Evolutionary conservation across 1,139 yeast species (phyloP), one percentile per base, ranked within the genome.

Genomic region (Geotrichum australiense): DNA sequence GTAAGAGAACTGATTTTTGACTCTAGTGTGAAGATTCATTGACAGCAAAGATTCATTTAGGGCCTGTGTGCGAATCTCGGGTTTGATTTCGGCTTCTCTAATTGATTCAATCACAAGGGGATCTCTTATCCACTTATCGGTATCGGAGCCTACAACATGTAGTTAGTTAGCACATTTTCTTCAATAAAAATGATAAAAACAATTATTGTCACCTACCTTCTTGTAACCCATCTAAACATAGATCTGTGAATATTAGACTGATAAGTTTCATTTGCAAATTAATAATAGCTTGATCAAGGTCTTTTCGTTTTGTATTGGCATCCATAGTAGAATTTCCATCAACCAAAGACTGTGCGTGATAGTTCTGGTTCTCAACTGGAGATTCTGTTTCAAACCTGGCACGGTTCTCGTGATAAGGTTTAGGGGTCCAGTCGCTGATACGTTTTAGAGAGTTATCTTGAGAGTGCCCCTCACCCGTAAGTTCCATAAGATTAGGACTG

Each of bases 41-140:
- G 29, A 6, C 5, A 7, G 16, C 6, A 15, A 29, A 21, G 32
- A 29, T 4, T 29, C 19, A 10, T 5, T 31, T 19, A 25, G 4
- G 25, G 19, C 11, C 19, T 23, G n/a, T 4, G 11, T 19, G 7
- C 21, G 23, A 19, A 5, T 19, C 23, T 25, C 18, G 14, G 32
- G 5, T 29, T 18, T 14, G 12, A 11, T 6, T 7, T 31, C 35
- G 12, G 14, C 4, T 4, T 19, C 35, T n/a, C 6, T 19, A 10
- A 35, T 31, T n/a, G 47, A 37, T 20, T 29, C 28, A 24, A 38
- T 35, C 4, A 57, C 57, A 15, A 57, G 39, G 2, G 53, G 50
- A 4, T 53, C 45, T 8, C 45, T 46, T 22, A 58, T 39, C 61
- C 61, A 58, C 25, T 50, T 49, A 43, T 58, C 62, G 2, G 61